Evolutionary conservation across 2,329 filamentous ascomycete genomes (phyloP).

Genomic region (Clarireedia hainanense): DNA sequence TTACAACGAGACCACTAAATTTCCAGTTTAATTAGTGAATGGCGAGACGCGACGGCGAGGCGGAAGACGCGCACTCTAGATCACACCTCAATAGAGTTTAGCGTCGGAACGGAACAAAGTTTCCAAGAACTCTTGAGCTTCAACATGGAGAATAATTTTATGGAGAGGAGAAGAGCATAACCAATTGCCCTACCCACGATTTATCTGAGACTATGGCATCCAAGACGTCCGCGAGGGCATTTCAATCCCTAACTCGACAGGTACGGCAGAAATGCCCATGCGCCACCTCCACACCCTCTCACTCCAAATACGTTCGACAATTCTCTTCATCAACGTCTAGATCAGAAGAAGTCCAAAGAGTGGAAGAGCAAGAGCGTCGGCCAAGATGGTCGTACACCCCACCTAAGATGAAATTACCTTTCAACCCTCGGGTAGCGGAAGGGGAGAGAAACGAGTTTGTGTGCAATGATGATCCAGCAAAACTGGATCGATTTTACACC

Average conservation of each 20-base stretch:
- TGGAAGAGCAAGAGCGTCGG: conserved; percentile 30
- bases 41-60: conserved; percentile 14
- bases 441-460: conserved; percentile 47
- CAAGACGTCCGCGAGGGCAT: conserved; percentile 35
- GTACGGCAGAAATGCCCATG: conserved; percentile 22
- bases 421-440: conserved; percentile 42
- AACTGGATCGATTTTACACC: conserved; percentile 71
- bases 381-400: conserved; percentile 69
- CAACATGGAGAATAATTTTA: conserved; percentile 7
- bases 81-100: conserved; percentile 4
- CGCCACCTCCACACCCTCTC: conserved; percentile 14
- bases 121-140: conserved; percentile 9
- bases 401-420: conserved; percentile 59
- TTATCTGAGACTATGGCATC: conserved; percentile 36
- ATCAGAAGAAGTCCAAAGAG: conserved; percentile 27
- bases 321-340: conserved; percentile 21
- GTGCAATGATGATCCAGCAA: conserved; percentile 68
- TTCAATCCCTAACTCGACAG: conserved; percentile 30
- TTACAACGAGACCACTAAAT: neutral
- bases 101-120: conserved; percentile 9
- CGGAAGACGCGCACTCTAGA: conserved; percentile 10
- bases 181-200: neutral
- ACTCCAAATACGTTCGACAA: conserved; percentile 15
- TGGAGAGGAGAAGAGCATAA: conserved; percentile 1
- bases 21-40: neutral